Evolutionary conservation across 306 rosid species (phyloP), one percentile per base, ranked within the genome.

Genomic region (Begonia peltatifolia): DNA sequence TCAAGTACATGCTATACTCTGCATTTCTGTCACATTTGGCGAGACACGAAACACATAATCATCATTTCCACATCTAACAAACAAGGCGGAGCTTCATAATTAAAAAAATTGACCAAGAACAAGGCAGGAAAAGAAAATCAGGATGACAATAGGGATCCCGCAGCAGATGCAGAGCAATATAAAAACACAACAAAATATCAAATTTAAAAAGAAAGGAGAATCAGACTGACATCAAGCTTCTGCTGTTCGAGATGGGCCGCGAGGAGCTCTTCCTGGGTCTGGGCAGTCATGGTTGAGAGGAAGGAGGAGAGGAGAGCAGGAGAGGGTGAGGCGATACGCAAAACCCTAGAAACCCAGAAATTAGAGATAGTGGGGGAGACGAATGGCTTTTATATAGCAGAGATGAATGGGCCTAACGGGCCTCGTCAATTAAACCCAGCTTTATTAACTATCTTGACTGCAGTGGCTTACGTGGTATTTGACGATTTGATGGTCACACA

Each of bases 221-320:
- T 10, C 10, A 46, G n/a, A 47, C 16, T 48, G 55, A 77, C 83
- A 41, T 77, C 72, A 59, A 77, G 55, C 53, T 53, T 53, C 51
- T 73, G 68, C 76, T 73, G 76, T 55, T 77, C 83, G 42, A 77
- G 83, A 11, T 66, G 79, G 38, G 79, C 76, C 11, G 79, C 79
- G 61, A 77, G 79, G 58, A 77, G 79, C 50, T 77, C 83, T 59
- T 77, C 83, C 61, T 73, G 74, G 15, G 83, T 73, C 68, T 73
- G 79, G 49, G 83, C 76, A 72, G 79, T 77, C 83, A 77, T 77
- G 70, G 69, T 52, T 55, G 13, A 17, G 13, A 17, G 11, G 6
- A 18, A 17, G 17, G 20, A n/a, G 25, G 22, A 50, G 30, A 50
- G 15, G 49, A 14, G 49, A 14, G 67, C 54, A 16, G 51, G 30